Evolutionary conservation across 2,329 filamentous ascomycete genomes (phyloP).

Genomic region (Magnaporthiopsis incrustans): DNA sequence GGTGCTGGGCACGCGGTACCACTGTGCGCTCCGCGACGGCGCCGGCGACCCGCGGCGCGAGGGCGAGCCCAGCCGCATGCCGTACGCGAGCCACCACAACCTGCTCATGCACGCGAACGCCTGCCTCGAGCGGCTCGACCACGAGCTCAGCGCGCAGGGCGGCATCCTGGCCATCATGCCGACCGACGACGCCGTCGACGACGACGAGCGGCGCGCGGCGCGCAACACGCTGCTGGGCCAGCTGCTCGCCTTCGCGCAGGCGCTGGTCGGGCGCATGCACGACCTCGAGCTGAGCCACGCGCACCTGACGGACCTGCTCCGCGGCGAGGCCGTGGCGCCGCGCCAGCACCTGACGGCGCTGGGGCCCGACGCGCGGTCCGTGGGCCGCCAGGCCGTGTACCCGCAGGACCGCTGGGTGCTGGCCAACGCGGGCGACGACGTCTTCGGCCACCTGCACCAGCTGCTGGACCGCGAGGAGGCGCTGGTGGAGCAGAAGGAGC

Average conservation of each 20-base stretch:
- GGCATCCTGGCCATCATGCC: constrained; percentile 49
- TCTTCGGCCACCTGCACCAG: constrained; percentile 37
- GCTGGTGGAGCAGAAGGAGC: constrained; percentile 25
- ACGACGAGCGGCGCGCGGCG: constrained; percentile 28
- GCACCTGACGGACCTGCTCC: constrained; percentile 41
- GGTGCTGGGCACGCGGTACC: constrained; percentile 29
- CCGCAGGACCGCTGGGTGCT: constrained; percentile 50
- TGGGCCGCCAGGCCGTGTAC: constrained; percentile 43
- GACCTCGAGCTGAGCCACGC: constrained; percentile 47
- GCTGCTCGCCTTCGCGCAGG: constrained; percentile 45
- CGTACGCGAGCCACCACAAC: constrained; percentile 38
- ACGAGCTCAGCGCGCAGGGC: constrained; percentile 47
- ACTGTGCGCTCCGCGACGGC: constrained; percentile 34
- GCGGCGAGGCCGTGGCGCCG: constrained; percentile 41
- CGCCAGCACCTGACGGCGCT: constrained; percentile 42
- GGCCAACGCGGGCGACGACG: constrained; percentile 44
- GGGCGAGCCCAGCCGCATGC: constrained; percentile 19
- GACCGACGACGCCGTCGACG: constrained; percentile 24
- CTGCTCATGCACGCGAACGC: constrained; percentile 51
- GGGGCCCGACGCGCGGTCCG: constrained; percentile 42
- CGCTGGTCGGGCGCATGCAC: constrained; percentile 45
- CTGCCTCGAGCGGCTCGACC: constrained; percentile 51
- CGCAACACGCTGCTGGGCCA: constrained; percentile 49
- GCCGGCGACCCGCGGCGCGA: constrained; percentile 16
- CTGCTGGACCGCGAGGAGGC: constrained; percentile 39